Base-by-base conservation (phyloP, 164 flowering plant species). In the Magnolia sinica region DNA sequence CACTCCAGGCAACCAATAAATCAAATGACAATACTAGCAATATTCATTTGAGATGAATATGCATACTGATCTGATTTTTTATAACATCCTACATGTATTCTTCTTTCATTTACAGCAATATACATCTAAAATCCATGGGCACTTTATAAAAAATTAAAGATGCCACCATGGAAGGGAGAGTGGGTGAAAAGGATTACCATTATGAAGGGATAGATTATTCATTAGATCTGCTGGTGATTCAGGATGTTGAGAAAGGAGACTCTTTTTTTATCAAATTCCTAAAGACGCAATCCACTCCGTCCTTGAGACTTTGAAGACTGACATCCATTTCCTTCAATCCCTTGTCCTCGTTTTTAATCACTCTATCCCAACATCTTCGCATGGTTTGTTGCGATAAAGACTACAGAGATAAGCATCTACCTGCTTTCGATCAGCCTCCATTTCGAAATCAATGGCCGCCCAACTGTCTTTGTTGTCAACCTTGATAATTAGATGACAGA, bases 191-290 rank as follows among this genome's bases (percentile, higher is more conserved):
- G 23, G 64, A 2, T 61, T 61, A 20, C 18, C n/a, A 16, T 61
- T 8, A 19, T 61, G n/a, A 10, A 31, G 8, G 29, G 8, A 2
- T 27, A 27, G 29, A 27, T 27, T 52, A 14, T 2, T 52, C 2
- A 67, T 4, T 11, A 68, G 37, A 27, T 49, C 50, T 13, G 10
- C 64, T 66, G 66, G 6, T 73, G 50, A 58, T 37, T 61, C 27
- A 78, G 22, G 74, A 68, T 64, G 51, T 70, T 77, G 27, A 74
- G 88, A 49, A 92, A 88, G 1, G 83, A 81, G 76, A 89, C 93
- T 77, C 92, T 18, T 89, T 85, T 63, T 85, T 82, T 66, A 92
- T 87, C 80, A 88, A 80, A 50, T 86, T 83, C 78, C 88, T 87
- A 37, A 85, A 87, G 24, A 86, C 79, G 73, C 85, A 78, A 50